A percentile compares a stretch with the other conserved stretches of the same genome.
Conservation (phyloP, 2,329 filamentous ascomycete genomes). For the Mycocentrospora acerina region DNA sequence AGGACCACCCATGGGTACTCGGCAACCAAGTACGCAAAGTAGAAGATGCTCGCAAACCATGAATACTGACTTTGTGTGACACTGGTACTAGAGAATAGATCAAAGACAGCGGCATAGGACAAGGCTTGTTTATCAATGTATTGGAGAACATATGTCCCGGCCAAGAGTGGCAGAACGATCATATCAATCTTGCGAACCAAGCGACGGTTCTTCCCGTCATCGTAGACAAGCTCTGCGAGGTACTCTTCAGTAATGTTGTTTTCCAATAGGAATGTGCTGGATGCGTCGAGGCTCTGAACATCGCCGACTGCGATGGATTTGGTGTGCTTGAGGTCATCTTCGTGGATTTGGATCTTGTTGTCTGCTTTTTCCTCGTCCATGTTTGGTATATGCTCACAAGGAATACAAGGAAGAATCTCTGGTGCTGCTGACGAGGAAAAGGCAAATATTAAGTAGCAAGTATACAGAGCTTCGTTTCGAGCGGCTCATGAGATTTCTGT, state of each 20-base stretch:
- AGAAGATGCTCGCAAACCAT: constrained; percentile 60
- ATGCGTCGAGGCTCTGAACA: constrained; percentile 49
- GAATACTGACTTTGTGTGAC: constrained; percentile 53
- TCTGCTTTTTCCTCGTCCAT: too few species aligned
- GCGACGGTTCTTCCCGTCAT: constrained; percentile 39
- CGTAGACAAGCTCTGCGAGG: constrained; percentile 49
- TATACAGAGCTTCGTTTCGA: too few species aligned
- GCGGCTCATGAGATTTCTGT: too few species aligned
- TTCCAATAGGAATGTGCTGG: constrained; percentile 52
- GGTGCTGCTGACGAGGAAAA: too few species aligned
- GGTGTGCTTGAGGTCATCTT: constrained; percentile 1
- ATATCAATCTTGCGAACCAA: constrained; percentile 52
- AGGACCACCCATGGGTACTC: constrained; percentile 24
- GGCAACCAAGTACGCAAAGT: constrained; percentile 44
- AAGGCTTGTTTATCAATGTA: constrained; percentile 60
- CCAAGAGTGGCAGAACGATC: constrained; percentile 54
- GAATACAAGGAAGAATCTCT: too few species aligned
- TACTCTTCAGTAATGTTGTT: constrained; percentile 49
- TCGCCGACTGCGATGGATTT: constrained; percentile 17
- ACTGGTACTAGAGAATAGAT: constrained; percentile 53
- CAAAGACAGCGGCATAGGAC: constrained; percentile 58
- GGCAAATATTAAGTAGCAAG: too few species aligned
- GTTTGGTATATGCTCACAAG: too few species aligned
- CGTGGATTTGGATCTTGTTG: too few species aligned
- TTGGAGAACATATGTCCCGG: constrained; percentile 54